A percentile compares a stretch with the other conserved stretches of the same genome.
Conservation (phyloP, 768 basidiomycete species). For the Xerocomellus dryophilus region DNA sequence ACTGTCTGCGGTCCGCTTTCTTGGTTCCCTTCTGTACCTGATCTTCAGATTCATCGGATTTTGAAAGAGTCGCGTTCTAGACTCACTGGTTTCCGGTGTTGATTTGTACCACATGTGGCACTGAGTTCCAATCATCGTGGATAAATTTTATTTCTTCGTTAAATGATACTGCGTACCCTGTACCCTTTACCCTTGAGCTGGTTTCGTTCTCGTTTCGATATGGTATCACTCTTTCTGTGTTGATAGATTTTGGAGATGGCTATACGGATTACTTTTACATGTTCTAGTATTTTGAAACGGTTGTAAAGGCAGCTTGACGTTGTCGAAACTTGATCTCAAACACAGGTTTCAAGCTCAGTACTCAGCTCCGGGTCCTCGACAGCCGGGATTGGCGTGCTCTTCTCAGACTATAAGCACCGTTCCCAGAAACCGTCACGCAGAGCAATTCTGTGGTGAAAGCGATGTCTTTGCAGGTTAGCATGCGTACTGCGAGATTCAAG, state of each 20-base stretch:
- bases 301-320: slow-evolving; percentile 9
- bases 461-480: neutral
- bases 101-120: slow-evolving; percentile 6
- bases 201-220: neutral
- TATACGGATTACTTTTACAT: neutral
- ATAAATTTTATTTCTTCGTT: neutral
- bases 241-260: slow-evolving; percentile 7
- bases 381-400: neutral
- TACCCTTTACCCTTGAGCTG: slow-evolving; percentile 6
- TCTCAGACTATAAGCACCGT: neutral
- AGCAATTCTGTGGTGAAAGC: neutral
- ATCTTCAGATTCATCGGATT: slow-evolving; percentile 69
- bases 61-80: slow-evolving; percentile 29
- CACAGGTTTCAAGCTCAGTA: neutral
- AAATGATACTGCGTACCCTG: slow-evolving; percentile 11
- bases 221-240: neutral
- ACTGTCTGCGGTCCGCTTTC: slow-evolving; percentile 76
- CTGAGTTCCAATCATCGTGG: neutral
- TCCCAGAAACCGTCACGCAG: neutral
- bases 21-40: slow-evolving; percentile 76
- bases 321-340: slow-evolving; percentile 1
- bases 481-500: no score
- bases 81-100: neutral
- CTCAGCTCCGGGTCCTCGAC: no score
- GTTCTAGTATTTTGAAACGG: slow-evolving; percentile 1